phyloP scores from a whole-genome alignment of 306 rosid genomes.

The Citrullus colocynthis region DNA sequence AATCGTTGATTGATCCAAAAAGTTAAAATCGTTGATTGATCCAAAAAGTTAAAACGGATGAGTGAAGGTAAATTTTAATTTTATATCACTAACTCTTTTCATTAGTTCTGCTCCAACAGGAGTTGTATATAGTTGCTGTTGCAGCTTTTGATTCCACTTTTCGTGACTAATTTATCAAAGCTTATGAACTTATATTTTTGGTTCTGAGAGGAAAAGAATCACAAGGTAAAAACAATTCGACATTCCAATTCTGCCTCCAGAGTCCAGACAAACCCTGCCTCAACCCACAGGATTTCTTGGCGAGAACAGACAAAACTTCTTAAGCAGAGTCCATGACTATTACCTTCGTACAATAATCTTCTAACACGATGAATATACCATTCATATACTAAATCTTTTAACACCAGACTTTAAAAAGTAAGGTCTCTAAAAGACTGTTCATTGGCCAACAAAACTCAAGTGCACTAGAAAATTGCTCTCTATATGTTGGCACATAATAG shows the following conservation, averaged over 20 bases:
- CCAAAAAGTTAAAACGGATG: too few species aligned
- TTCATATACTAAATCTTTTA: neutral
- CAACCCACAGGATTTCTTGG: neutral
- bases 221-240: neutral
- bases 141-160: neutral
- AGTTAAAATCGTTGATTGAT: too few species aligned
- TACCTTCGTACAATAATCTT: neutral
- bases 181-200: neutral
- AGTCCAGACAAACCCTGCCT: neutral
- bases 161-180: neutral
- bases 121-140: neutral
- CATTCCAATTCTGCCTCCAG: neutral
- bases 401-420: neutral
- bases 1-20: too few species aligned
- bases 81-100: too few species aligned
- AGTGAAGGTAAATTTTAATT: too few species aligned
- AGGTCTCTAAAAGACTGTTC: neutral
- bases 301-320: neutral
- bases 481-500: neutral
- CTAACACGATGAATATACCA: neutral
- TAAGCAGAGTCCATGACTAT: neutral
- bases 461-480: neutral
- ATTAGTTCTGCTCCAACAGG: neutral
- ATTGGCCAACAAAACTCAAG: neutral
- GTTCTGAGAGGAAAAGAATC: neutral